Evolutionary conservation across 2,329 filamentous ascomycete species (phyloP).

Genomic region (Sarocladiaceae sp.): DNA sequence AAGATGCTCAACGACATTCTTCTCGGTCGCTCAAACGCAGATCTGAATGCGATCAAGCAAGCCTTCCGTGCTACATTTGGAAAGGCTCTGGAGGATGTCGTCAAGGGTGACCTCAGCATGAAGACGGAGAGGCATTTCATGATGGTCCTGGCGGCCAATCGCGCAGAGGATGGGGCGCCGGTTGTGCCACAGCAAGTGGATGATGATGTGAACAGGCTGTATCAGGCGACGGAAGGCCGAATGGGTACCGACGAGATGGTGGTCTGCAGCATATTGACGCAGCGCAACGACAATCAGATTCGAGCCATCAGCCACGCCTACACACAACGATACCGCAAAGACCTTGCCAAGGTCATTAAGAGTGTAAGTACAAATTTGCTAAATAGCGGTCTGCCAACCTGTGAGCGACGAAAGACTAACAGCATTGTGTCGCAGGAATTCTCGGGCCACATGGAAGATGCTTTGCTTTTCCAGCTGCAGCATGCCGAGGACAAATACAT

Average conservation of each 20-base stretch:
- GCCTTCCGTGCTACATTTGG: slow-evolving; percentile 67
- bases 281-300: slow-evolving; percentile 76
- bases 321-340: slow-evolving; percentile 63
- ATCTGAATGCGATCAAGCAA: slow-evolving; percentile 79
- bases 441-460: slow-evolving; percentile 86
- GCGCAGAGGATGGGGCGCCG: slow-evolving; percentile 73
- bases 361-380: slow-evolving; percentile 42
- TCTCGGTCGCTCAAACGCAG: slow-evolving; percentile 78
- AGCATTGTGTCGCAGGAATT: slow-evolving; percentile 56
- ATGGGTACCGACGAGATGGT: slow-evolving; percentile 69
- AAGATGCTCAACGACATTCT: slow-evolving; percentile 80
- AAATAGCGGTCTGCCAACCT: neutral
- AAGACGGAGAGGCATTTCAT: slow-evolving; percentile 85
- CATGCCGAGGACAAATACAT: slow-evolving; percentile 76
- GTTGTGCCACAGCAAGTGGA: slow-evolving; percentile 71
- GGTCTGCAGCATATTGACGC: slow-evolving; percentile 74
- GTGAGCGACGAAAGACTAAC: neutral
- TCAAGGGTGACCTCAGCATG: slow-evolving; percentile 75
- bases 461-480: slow-evolving; percentile 74
- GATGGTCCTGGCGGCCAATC: slow-evolving; percentile 70
- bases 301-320: slow-evolving; percentile 77
- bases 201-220: slow-evolving; percentile 70
- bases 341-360: slow-evolving; percentile 69
- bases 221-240: slow-evolving; percentile 71
- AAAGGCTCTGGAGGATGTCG: slow-evolving; percentile 63